Evolutionary conservation across 257 asterid genomes (phyloP).

Genomic region (Phtheirospermum japonicum): DNA sequence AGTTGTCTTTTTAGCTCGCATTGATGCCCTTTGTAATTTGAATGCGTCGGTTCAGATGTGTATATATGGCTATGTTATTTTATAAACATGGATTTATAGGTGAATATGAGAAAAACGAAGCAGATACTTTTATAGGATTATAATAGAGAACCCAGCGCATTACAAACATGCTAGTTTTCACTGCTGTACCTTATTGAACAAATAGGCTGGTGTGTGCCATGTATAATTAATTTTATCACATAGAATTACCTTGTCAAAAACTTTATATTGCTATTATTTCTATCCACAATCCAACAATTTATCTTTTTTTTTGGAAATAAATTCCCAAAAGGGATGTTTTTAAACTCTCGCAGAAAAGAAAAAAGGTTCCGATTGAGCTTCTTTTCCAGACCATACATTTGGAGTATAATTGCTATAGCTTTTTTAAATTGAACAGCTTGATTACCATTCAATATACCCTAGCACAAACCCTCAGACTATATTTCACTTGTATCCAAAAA

Average conservation of each 20-base stretch:
- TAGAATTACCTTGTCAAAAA: neutral
- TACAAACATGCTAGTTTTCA: neutral
- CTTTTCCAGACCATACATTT: neutral
- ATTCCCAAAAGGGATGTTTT: conserved; percentile 1
- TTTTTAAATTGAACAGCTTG: neutral
- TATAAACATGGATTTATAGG: conserved; percentile 16
- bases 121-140: conserved; percentile 9
- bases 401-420: conserved; percentile 1
- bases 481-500: neutral
- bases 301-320: conserved; percentile 1
- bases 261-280: neutral
- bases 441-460: neutral
- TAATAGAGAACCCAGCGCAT: neutral
- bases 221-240: neutral
- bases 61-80: conserved; percentile 9
- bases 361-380: neutral
- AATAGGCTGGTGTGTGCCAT: neutral
- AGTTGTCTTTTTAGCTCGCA: neutral
- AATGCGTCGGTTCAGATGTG: conserved; percentile 1
- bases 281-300: neutral
- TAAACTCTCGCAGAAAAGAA: neutral
- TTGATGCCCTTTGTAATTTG: neutral
- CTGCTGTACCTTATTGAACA: conserved; percentile 12
- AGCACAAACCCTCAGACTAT: neutral
- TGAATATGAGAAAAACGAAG: conserved; percentile 10